Conservation (phyloP, 768 basidiomycete genomes). For the Phaeolepiota aurea region DNA sequence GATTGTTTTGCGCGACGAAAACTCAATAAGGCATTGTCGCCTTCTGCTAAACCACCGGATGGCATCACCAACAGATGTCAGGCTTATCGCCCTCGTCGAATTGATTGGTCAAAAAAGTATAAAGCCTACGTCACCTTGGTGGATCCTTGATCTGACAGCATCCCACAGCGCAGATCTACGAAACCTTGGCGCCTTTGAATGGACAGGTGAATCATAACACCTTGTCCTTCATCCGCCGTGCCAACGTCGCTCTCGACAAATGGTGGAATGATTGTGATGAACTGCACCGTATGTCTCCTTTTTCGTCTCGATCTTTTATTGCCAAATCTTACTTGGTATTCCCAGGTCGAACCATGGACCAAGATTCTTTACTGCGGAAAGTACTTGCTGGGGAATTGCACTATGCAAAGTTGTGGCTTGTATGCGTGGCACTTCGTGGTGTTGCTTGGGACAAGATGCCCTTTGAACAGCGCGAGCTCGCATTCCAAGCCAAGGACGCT, state of each 20-base stretch:
- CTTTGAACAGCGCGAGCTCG: slow-evolving; percentile 89
- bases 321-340: slow-evolving; percentile 7
- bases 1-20: slow-evolving; percentile 84
- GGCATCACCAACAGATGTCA: slow-evolving; percentile 84
- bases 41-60: slow-evolving; percentile 76
- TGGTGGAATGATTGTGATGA: slow-evolving; percentile 90
- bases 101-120: slow-evolving; percentile 89
- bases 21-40: slow-evolving; percentile 78
- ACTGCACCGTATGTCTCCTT: slow-evolving; percentile 53
- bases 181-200: slow-evolving; percentile 78
- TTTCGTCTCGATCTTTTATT: neutral
- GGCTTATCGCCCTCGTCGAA: slow-evolving; percentile 82
- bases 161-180: slow-evolving; percentile 79
- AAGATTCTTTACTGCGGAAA: slow-evolving; percentile 78
- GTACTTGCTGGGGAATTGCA: slow-evolving; percentile 84
- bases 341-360: slow-evolving; percentile 72
- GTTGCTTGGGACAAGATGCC: slow-evolving; percentile 96
- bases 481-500: slow-evolving; percentile 92
- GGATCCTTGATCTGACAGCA: slow-evolving; percentile 2
- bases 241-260: slow-evolving; percentile 78
- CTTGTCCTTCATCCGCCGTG: slow-evolving; percentile 79
- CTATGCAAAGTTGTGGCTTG: slow-evolving; percentile 92
- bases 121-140: slow-evolving; percentile 13
- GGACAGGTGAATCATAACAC: slow-evolving; percentile 84
- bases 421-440: slow-evolving; percentile 86